These are phyloP conservation scores for Singerocomus rubriflavus DNA, from an alignment of 1,284 basidiomycete species.

Conservation along the genomic window DNA sequence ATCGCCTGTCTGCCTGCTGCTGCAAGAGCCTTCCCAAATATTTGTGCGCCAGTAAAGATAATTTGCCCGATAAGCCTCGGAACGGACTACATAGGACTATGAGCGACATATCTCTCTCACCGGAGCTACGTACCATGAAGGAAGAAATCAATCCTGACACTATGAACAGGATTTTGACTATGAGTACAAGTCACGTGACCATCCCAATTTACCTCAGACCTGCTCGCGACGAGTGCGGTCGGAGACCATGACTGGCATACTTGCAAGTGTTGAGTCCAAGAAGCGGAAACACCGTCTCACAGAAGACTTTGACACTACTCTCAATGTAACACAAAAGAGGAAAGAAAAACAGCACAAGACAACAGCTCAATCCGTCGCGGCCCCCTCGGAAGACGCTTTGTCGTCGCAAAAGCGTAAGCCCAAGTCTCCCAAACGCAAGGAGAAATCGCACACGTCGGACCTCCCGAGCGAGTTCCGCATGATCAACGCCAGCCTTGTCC, in stretches of 20 bases:
- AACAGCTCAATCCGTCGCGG: background rate
- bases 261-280: conserved; percentile 33
- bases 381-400: conserved; percentile 7
- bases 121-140: conserved; percentile 25
- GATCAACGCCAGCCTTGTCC: conserved; percentile 60
- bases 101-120: background rate
- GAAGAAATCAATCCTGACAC: conserved; percentile 2
- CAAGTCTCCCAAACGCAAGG: conserved; percentile 39
- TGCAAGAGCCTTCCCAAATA: conserved; percentile 87
- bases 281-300: conserved; percentile 49
- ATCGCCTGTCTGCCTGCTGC: conserved; percentile 92
- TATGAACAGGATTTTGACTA: background rate
- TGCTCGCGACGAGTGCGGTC: background rate
- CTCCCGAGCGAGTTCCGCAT: conserved; percentile 61
- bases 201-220: conserved; percentile 9
- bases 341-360: conserved; percentile 27
- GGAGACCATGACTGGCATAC: conserved; percentile 19
- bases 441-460: conserved; percentile 28
- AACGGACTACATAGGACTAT: conserved; percentile 50
- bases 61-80: conserved; percentile 83
- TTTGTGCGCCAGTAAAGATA: conserved; percentile 74
- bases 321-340: conserved; percentile 25
- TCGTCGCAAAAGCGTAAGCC: conserved; percentile 6
- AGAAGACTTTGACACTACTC: conserved; percentile 20
- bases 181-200: conserved; percentile 22